Conservation (phyloP, 495 filamentous ascomycete species). For the Choiromyces venosus region DNA sequence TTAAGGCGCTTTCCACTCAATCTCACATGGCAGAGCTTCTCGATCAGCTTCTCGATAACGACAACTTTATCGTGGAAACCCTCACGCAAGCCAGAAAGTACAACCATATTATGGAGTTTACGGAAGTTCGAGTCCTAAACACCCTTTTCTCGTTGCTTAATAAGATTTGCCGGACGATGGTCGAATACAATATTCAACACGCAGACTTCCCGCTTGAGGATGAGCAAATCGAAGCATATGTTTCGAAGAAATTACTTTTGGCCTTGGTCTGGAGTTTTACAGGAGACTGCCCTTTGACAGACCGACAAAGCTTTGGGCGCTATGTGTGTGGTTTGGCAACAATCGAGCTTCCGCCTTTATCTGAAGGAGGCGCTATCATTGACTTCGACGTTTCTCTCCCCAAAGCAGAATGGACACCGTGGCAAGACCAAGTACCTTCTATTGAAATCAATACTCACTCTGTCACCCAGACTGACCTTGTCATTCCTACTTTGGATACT, state of each 20-base stretch:
- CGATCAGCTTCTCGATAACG: slow-evolving; percentile 64
- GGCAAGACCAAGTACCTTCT: slow-evolving; percentile 88
- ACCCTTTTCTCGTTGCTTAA: slow-evolving; percentile 94
- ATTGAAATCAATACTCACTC: slow-evolving; percentile 98
- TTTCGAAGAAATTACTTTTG: slow-evolving; percentile 87
- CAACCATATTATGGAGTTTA: slow-evolving; percentile 98
- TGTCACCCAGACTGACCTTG: slow-evolving; percentile 91
- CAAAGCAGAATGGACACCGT: slow-evolving; percentile 77
- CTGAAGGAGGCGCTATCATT: slow-evolving; percentile 70
- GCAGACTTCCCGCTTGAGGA: slow-evolving; percentile 85
- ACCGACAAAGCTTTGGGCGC: slow-evolving; percentile 84
- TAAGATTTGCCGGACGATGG: slow-evolving; percentile 80
- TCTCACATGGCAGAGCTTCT: slow-evolving; percentile 70
- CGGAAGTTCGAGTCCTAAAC: slow-evolving; percentile 77
- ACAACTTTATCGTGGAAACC: slow-evolving; percentile 71
- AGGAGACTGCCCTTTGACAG: slow-evolving; percentile 83
- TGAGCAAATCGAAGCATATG: slow-evolving; percentile 79
- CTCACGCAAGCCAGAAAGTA: slow-evolving; percentile 67
- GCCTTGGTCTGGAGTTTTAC: slow-evolving; percentile 90
- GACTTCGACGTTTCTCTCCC: slow-evolving; percentile 89
- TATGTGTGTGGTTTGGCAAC: slow-evolving; percentile 71
- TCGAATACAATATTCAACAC: slow-evolving; percentile 94
- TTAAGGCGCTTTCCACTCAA: slow-evolving; percentile 70
- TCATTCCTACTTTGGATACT: slow-evolving; percentile 95
- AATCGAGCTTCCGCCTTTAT: slow-evolving; percentile 70